phyloP scores from a whole-genome alignment of 2,329 filamentous ascomycete species.

The Fusarium mangiferae region DNA sequence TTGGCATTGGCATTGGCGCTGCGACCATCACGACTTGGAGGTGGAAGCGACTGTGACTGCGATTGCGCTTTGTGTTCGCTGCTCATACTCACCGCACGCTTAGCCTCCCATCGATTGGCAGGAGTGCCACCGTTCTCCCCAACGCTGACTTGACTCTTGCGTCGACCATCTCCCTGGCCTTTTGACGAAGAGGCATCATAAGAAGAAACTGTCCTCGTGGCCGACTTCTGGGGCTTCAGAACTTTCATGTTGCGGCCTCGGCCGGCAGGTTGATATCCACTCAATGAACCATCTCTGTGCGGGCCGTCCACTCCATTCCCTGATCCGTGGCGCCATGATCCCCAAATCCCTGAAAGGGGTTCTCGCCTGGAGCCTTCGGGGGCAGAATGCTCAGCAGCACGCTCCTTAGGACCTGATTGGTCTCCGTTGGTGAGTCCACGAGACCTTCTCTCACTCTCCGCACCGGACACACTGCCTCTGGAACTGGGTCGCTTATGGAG shows the following conservation, averaged over 20 bases:
- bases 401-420: conserved; percentile 44
- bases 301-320: conserved; percentile 63
- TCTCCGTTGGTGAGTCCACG: conserved; percentile 35
- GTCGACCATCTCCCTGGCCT: conserved; percentile 60
- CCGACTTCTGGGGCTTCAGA: conserved; percentile 78
- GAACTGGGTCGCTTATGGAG: conserved; percentile 48
- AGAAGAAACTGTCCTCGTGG: conserved; percentile 62
- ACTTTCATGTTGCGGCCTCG: conserved; percentile 86
- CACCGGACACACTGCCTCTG: conserved; percentile 53
- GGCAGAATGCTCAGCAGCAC: conserved; percentile 26
- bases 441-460: conserved; percentile 56
- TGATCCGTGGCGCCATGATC: conserved; percentile 73
- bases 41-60: conserved; percentile 43
- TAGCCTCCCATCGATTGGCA: conserved; percentile 63
- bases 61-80: conserved; percentile 50
- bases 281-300: conserved; percentile 63
- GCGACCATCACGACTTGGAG: conserved; percentile 50
- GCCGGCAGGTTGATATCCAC: conserved; percentile 76
- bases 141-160: conserved; percentile 61
- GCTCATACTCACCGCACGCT: conserved; percentile 59
- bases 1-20: conserved; percentile 52
- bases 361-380: conserved; percentile 55
- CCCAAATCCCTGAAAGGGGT: conserved; percentile 70
- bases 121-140: conserved; percentile 43
- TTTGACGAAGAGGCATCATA: conserved; percentile 64